A percentile compares a stretch with the other conserved stretches of the same genome.
Conservation (phyloP, 495 filamentous ascomycete species). For the Annulohypoxylon moriforme region DNA sequence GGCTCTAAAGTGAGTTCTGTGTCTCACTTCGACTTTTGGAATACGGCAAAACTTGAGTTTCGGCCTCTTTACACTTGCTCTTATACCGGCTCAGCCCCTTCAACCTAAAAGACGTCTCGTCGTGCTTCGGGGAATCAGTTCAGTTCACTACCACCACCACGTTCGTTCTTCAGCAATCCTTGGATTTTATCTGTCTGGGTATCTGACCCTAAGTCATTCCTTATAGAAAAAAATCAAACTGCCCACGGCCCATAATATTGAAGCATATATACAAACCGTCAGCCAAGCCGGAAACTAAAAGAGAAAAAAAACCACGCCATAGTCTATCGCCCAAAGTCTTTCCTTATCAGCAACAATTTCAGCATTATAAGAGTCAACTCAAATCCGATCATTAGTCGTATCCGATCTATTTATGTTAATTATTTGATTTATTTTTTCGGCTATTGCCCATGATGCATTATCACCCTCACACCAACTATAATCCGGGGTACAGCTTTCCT, state of each 20-base stretch:
- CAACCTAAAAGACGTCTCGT: conserved; percentile 24
- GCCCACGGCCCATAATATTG: neutral
- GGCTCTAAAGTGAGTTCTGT: conserved; percentile 48
- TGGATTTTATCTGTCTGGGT: conserved; percentile 37
- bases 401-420: conserved; percentile 16
- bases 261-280: neutral
- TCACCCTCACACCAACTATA: conserved; percentile 30
- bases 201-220: conserved; percentile 60
- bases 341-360: conserved; percentile 12
- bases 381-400: neutral
- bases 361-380: conserved; percentile 1
- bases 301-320: neutral
- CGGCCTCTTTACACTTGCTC: conserved; percentile 37
- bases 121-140: conserved; percentile 34
- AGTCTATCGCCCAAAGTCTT: neutral
- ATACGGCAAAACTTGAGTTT: conserved; percentile 30
- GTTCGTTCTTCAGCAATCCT: conserved; percentile 45
- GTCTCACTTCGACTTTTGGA: conserved; percentile 45
- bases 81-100: conserved; percentile 46
- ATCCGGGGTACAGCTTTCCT: conserved; percentile 38
- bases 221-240: conserved; percentile 44
- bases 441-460: conserved; percentile 31
- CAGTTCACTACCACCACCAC: conserved; percentile 44
- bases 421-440: conserved; percentile 3
- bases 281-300: neutral